Conservation (phyloP, 768 basidiomycete species). For the Podaxis rugospora region DNA sequence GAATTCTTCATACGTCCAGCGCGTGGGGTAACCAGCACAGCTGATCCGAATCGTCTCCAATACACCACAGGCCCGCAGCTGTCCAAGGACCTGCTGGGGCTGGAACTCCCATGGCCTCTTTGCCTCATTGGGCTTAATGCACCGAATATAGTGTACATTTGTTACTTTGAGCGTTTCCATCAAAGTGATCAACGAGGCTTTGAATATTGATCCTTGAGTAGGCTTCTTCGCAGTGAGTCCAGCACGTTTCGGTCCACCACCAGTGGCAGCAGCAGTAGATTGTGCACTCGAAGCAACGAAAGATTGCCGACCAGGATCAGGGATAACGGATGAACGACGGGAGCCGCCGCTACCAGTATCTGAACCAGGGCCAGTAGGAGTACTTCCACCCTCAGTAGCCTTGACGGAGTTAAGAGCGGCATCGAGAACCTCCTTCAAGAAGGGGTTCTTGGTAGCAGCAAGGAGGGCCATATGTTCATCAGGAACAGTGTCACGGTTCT, state of each 20-base stretch:
- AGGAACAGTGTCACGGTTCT: slow-evolving; percentile 97
- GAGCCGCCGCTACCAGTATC: slow-evolving; percentile 76
- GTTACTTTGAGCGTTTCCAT: slow-evolving; percentile 98
- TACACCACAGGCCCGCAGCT: slow-evolving; percentile 97
- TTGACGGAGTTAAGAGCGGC: slow-evolving; percentile 76
- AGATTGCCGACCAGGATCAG: slow-evolving; percentile 78
- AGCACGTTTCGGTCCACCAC: slow-evolving; percentile 52
- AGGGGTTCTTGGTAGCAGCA: slow-evolving; percentile 81
- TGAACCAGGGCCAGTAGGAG: slow-evolving; percentile 72
- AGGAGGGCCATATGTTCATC: slow-evolving; percentile 95
- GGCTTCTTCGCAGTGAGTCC: slow-evolving; percentile 82
- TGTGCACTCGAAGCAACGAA: slow-evolving; percentile 50
- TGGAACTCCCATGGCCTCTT: slow-evolving; percentile 97
- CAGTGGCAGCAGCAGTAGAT: slow-evolving; percentile 24
- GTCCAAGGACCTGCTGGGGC: slow-evolving; percentile 91
- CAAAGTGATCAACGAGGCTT: slow-evolving; percentile 84
- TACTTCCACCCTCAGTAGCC: slow-evolving; percentile 60
- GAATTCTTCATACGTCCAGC: slow-evolving; percentile 99
- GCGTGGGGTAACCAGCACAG: slow-evolving; percentile 96
- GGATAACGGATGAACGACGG: slow-evolving; percentile 79
- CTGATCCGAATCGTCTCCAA: slow-evolving; percentile 98
- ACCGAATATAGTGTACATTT: slow-evolving; percentile 98
- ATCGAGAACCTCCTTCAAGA: slow-evolving; percentile 93
- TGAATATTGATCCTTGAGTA: slow-evolving; percentile 98
- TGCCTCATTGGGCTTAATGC: slow-evolving; percentile 97